Evolutionary conservation across 2,329 filamentous ascomycete species (phyloP).

Genomic region (Aspergillus quadricinctus): DNA sequence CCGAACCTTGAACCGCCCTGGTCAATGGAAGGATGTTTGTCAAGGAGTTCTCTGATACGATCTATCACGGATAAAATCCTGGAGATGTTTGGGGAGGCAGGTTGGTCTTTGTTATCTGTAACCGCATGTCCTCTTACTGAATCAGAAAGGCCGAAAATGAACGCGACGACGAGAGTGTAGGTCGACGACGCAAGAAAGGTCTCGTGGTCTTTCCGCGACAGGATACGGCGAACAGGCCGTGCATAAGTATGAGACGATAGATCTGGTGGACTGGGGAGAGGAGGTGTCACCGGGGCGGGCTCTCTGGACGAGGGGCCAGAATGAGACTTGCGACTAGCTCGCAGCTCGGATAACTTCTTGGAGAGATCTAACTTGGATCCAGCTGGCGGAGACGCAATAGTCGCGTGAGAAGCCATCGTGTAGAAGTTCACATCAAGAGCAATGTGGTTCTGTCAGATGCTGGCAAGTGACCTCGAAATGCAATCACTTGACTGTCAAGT

Average conservation of each 20-base stretch:
- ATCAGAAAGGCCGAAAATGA: constrained; percentile 82
- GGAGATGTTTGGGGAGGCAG: constrained; percentile 55
- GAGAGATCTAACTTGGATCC: constrained; percentile 34
- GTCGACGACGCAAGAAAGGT: constrained; percentile 75
- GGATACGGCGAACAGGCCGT: constrained; percentile 70
- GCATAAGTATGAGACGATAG: constrained; percentile 58
- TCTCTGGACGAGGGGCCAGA: constrained; percentile 26
- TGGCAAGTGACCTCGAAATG: background rate
- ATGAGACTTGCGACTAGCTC: constrained; percentile 31
- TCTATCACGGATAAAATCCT: constrained; percentile 67
- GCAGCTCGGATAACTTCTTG: constrained; percentile 36
- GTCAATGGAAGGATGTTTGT: constrained; percentile 72
- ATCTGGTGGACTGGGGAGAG: constrained; percentile 64
- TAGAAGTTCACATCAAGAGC: background rate
- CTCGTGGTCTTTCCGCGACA: constrained; percentile 75
- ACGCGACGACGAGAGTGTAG: constrained; percentile 71
- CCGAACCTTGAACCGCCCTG: constrained; percentile 88
- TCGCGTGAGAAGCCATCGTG: constrained; percentile 21
- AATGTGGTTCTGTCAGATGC: background rate
- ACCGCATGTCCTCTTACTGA: constrained; percentile 56
- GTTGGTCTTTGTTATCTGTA: constrained; percentile 22
- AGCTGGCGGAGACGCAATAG: constrained; percentile 10
- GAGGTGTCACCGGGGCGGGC: constrained; percentile 71
- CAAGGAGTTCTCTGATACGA: constrained; percentile 62
- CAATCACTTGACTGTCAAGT: background rate